Percentiles rank a stretch among this genome's conserved stretches.
Conservation (phyloP, 2,329 filamentous ascomycete species). For the Botrytis squamosa region DNA sequence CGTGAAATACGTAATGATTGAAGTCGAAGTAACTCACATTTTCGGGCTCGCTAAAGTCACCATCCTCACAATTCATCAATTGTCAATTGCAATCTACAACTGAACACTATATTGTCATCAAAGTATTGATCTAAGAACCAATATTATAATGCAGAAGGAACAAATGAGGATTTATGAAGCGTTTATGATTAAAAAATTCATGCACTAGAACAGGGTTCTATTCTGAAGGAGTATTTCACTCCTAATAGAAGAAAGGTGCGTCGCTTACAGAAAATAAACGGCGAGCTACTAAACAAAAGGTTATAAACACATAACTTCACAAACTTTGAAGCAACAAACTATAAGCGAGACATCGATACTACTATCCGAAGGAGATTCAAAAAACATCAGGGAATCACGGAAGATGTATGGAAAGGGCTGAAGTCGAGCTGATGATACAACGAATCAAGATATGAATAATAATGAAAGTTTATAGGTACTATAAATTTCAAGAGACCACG, state of each 20-base stretch:
- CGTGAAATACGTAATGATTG: neutral
- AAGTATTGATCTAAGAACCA: neutral
- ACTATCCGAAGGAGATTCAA: no score
- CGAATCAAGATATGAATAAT: neutral
- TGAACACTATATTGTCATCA: neutral
- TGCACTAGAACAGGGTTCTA: neutral
- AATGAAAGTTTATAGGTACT: no score
- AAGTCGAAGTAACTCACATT: neutral
- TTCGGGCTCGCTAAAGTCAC: neutral
- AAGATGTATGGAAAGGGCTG: neutral
- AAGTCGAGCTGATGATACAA: neutral
- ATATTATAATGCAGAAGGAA: neutral
- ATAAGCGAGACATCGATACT: neutral
- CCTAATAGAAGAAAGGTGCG: neutral
- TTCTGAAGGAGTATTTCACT: neutral
- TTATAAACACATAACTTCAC: fast-evolving
- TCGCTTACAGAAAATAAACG: neutral
- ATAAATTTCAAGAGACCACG: neutral
- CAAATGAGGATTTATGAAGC: neutral
- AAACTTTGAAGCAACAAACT: neutral
- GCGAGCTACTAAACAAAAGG: neutral
- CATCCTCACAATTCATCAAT: neutral
- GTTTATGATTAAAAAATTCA: fast-evolving
- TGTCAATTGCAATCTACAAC: neutral
- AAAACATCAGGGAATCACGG: neutral